These are phyloP conservation scores for Rugonectria rugulosa DNA, from an alignment of 2,329 filamentous ascomycete genomes.

Conservation along the genomic window DNA sequence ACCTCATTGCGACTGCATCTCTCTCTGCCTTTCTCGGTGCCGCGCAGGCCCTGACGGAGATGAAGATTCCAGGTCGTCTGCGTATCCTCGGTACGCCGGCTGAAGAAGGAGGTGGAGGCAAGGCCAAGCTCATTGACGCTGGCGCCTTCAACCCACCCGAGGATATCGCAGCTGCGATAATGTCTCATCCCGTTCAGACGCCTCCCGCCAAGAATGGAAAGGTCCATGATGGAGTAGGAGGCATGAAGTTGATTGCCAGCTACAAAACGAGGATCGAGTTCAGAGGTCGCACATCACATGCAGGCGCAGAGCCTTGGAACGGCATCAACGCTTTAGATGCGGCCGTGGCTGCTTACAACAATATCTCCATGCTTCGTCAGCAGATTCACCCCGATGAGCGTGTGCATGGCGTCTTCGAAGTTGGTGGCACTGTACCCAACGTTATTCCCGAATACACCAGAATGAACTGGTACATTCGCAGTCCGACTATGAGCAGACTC, in stretches of 20 bases:
- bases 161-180: conserved; percentile 39
- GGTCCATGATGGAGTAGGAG: conserved; percentile 10
- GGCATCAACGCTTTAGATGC: conserved; percentile 32
- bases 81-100: conserved; percentile 60
- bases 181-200: conserved; percentile 31
- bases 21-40: conserved; percentile 54
- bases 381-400: conserved; percentile 32
- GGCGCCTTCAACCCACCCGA: conserved; percentile 47
- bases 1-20: conserved; percentile 59
- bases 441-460: conserved; percentile 20
- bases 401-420: conserved; percentile 33
- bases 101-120: conserved; percentile 60
- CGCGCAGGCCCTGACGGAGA: conserved; percentile 52
- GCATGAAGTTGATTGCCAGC: conserved; percentile 22
- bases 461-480: conserved; percentile 25
- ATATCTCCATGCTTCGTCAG: conserved; percentile 29
- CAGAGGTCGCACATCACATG: conserved; percentile 21
- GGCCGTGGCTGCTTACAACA: conserved; percentile 26
- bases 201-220: neutral
- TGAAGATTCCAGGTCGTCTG: conserved; percentile 14
- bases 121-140: conserved; percentile 52
- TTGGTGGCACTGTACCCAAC: conserved; percentile 19
- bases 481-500: conserved; percentile 15
- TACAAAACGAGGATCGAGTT: conserved; percentile 22
- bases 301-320: conserved; percentile 30